These are phyloP conservation scores for Penicillium sp. DNA, from an alignment of 2,329 filamentous ascomycete species.

Conservation along the genomic window DNA sequence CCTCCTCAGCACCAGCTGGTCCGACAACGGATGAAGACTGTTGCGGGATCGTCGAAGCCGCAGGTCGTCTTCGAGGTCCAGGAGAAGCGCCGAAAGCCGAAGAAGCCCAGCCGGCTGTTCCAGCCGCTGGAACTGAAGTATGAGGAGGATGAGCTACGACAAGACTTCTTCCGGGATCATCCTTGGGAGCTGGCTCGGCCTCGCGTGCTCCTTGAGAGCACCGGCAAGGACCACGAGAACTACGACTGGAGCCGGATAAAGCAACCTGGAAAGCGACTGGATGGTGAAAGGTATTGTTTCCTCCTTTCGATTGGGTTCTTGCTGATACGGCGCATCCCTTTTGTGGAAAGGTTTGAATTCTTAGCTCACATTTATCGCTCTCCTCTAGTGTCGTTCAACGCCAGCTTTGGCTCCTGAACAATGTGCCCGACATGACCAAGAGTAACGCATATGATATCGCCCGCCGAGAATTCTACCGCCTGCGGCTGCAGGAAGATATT, in stretches of 20 bases:
- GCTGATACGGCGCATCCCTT: neutral
- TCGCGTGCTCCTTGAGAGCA: slow-evolving; percentile 77
- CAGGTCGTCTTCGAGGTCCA: slow-evolving; percentile 40
- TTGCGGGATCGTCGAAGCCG: slow-evolving; percentile 32
- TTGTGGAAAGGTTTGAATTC: neutral
- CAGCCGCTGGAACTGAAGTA: slow-evolving; percentile 76
- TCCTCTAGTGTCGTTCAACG: slow-evolving; percentile 79
- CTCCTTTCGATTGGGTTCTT: neutral
- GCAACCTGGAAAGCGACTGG: slow-evolving; percentile 74
- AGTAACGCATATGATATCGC: slow-evolving; percentile 80
- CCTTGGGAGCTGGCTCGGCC: slow-evolving; percentile 96
- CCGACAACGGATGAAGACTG: slow-evolving; percentile 41
- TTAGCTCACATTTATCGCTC: neutral
- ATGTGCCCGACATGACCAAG: slow-evolving; percentile 59
- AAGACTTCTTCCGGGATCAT: slow-evolving; percentile 86
- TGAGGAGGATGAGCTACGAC: slow-evolving; percentile 79
- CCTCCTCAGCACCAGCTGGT: slow-evolving; percentile 49
- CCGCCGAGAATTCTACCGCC: slow-evolving; percentile 84
- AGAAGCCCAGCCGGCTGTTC: slow-evolving; percentile 75
- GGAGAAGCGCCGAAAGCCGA: slow-evolving; percentile 49
- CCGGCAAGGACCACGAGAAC: slow-evolving; percentile 75
- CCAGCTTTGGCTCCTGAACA: slow-evolving; percentile 81
- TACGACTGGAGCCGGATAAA: slow-evolving; percentile 78
- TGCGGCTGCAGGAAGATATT: slow-evolving; percentile 80
- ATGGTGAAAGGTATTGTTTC: slow-evolving; percentile 73